Evolutionary conservation across 2,329 filamentous ascomycete genomes (phyloP).

Genomic region (Coniochaeta ligniaria): DNA sequence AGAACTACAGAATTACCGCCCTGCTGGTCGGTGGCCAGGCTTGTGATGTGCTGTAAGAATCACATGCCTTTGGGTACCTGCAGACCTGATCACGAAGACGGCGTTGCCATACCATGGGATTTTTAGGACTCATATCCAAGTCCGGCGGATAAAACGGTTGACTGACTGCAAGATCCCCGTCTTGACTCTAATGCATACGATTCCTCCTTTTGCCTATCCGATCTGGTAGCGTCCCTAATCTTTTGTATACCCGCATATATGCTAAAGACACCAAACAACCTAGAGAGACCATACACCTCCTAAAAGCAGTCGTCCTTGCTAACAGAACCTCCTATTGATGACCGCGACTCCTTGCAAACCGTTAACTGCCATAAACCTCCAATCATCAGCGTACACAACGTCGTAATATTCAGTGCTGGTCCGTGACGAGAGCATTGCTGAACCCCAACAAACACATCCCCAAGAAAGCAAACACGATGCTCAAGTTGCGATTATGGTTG

Average conservation of each 20-base stretch:
- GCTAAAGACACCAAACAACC: background rate
- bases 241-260: background rate
- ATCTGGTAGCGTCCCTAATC: background rate
- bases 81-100: background rate
- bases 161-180: background rate
- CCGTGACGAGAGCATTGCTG: constrained; percentile 75
- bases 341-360: background rate
- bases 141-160: background rate
- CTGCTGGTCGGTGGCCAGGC: background rate
- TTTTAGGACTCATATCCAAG: background rate
- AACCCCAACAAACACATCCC: constrained; percentile 84
- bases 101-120: background rate
- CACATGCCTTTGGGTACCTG: background rate
- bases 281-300: background rate
- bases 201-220: background rate
- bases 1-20: too few species aligned
- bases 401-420: constrained; percentile 24
- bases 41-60: background rate
- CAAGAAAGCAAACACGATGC: constrained; percentile 72
- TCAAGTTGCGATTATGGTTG: constrained; percentile 71
- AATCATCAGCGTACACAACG: background rate
- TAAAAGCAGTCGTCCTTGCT: background rate
- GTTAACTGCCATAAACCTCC: background rate
- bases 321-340: background rate
- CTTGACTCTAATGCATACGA: background rate